Evolutionary conservation across 768 basidiomycete genomes (phyloP).

Genomic region (Lyophyllum decastes): DNA sequence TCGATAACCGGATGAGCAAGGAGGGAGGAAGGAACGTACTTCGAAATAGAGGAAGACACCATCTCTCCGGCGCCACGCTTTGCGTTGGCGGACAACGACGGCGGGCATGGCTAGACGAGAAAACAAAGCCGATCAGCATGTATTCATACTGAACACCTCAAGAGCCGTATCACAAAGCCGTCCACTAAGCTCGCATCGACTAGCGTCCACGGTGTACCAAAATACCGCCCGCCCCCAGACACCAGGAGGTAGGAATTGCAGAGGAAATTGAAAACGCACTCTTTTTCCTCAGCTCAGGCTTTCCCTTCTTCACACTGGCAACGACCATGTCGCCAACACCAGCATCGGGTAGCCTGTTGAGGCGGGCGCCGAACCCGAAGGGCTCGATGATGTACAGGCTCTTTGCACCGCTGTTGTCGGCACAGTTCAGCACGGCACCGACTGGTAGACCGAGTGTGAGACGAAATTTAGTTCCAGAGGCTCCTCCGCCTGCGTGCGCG

Average conservation of each 20-base stretch:
- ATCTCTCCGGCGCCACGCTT: slow-evolving; percentile 96
- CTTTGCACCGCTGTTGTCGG: slow-evolving; percentile 99
- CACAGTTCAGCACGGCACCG: slow-evolving; percentile 95
- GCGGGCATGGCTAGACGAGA: slow-evolving; percentile 85
- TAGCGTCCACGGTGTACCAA: too few relatives aligned
- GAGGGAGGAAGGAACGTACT: slow-evolving; percentile 46
- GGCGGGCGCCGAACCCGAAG: slow-evolving; percentile 91
- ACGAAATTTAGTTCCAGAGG: slow-evolving; percentile 95
- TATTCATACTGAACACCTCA: too few relatives aligned
- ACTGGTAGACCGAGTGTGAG: slow-evolving; percentile 93
- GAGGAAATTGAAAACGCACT: slow-evolving; percentile 56
- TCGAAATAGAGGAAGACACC: slow-evolving; percentile 99
- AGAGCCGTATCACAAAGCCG: not conserved
- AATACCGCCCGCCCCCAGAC: too few relatives aligned
- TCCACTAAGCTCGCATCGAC: not conserved
- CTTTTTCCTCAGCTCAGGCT: slow-evolving; percentile 99
- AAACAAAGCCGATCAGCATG: slow-evolving; percentile 11
- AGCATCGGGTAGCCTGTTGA: slow-evolving; percentile 96
- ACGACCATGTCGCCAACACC: slow-evolving; percentile 96
- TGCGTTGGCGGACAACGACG: slow-evolving; percentile 96
- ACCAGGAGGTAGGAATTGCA: not conserved
- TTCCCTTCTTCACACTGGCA: slow-evolving; percentile 99
- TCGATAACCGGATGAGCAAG: not conserved
- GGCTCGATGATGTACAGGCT: slow-evolving; percentile 94
- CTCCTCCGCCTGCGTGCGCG: slow-evolving; percentile 46